Percentiles rank a stretch among this genome's conserved stretches.
phyloP scores from a whole-genome alignment of 208 protist genomes.

The Trypanosoma congolense region DNA sequence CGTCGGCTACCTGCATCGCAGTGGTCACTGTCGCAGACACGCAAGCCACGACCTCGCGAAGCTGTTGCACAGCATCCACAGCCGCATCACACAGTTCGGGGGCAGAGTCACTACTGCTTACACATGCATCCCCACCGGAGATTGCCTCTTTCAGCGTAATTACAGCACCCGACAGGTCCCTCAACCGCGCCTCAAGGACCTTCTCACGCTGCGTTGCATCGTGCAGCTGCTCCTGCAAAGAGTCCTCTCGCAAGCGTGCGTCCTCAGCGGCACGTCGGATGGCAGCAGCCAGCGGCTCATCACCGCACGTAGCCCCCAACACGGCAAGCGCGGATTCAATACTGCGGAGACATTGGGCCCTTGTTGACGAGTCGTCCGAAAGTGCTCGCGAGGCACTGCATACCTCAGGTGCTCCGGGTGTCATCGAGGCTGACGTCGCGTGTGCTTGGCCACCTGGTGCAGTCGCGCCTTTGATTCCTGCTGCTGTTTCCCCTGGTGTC shows the following conservation, averaged over 20 bases:
- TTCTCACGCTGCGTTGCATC: slow-evolving; percentile 8
- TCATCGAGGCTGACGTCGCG: too few relatives aligned
- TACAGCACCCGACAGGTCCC: slow-evolving; percentile 4
- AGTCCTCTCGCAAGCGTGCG: slow-evolving; percentile 6
- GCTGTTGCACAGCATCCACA: too few relatives aligned
- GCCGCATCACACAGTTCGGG: background rate
- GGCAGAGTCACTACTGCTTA: background rate
- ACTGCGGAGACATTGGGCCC: background rate
- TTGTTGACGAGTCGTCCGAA: background rate
- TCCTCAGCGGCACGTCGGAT: background rate
- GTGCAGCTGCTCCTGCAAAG: slow-evolving; percentile 1
- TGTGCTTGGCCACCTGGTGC: too few relatives aligned
- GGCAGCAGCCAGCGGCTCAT: background rate
- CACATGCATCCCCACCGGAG: background rate
- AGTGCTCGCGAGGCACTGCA: too few relatives aligned
- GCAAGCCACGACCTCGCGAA: too few relatives aligned
- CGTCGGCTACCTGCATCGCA: too few relatives aligned
- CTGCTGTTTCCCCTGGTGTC: too few relatives aligned
- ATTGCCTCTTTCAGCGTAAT: slow-evolving; percentile 11
- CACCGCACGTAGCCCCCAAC: background rate
- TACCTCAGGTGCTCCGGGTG: too few relatives aligned
- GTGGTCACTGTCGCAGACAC: too few relatives aligned
- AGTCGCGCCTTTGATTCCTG: too few relatives aligned
- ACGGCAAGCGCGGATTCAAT: background rate
- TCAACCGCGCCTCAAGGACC: slow-evolving; percentile 13